phyloP scores from a whole-genome alignment of 768 basidiomycete species.

The Coprinopsis cinerea region DNA sequence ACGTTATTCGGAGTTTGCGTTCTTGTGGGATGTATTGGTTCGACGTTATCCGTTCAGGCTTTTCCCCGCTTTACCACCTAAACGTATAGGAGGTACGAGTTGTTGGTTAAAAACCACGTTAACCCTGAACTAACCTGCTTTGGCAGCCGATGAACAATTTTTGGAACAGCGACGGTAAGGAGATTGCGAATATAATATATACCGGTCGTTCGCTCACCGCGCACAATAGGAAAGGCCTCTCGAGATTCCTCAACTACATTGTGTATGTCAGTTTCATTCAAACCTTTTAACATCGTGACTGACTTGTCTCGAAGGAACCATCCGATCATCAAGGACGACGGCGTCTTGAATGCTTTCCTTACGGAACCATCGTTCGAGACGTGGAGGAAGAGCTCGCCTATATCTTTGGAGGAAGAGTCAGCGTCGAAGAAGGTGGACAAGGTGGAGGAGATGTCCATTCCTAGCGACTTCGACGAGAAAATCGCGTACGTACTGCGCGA shows the following conservation, averaged over 20 bases:
- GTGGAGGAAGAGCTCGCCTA: constrained; percentile 75
- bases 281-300: too few relatives aligned
- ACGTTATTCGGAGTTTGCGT: constrained; percentile 91
- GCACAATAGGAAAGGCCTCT: constrained; percentile 61
- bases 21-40: constrained; percentile 80
- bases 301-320: constrained; percentile 57
- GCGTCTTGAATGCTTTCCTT: constrained; percentile 73
- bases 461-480: constrained; percentile 88
- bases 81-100: constrained; percentile 82
- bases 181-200: not conserved
- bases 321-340: constrained; percentile 86
- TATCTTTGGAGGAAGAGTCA: constrained; percentile 88
- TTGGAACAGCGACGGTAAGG: constrained; percentile 79
- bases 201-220: constrained; percentile 6
- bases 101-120: too few relatives aligned
- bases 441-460: constrained; percentile 88
- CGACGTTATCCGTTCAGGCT: constrained; percentile 93
- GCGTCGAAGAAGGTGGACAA: constrained; percentile 70
- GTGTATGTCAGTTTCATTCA: constrained; percentile 39
- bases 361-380: constrained; percentile 78
- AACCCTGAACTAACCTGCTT: too few relatives aligned
- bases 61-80: constrained; percentile 83
- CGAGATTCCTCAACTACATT: constrained; percentile 73
- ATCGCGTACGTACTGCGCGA: constrained; percentile 47
- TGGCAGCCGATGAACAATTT: constrained; percentile 78